Evolutionary conservation across 1,139 yeast species (phyloP).

Genomic region (Magnusiomyces sp.): DNA sequence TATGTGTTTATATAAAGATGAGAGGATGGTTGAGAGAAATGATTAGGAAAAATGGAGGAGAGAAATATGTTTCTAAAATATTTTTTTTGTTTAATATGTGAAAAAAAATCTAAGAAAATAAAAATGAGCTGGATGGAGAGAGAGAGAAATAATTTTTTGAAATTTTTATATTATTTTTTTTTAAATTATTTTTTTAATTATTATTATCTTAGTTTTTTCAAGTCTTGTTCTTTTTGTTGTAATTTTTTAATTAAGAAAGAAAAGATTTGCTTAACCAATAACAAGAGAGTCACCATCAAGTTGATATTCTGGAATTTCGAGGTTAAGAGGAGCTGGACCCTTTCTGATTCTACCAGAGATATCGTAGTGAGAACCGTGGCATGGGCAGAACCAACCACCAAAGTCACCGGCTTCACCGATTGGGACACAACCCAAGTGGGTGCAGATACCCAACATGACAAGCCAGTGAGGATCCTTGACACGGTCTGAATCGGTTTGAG

Average conservation of each 20-base stretch:
- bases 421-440: slow-evolving; percentile 99
- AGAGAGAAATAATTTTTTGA: background rate
- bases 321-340: slow-evolving; percentile 99
- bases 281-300: slow-evolving; percentile 71
- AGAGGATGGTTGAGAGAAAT: too few species aligned
- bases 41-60: too few species aligned
- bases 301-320: slow-evolving; percentile 91
- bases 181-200: too few species aligned
- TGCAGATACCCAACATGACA: slow-evolving; percentile 98
- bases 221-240: too few species aligned
- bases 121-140: too few species aligned
- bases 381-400: slow-evolving; percentile 99
- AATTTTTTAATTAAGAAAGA: too few species aligned
- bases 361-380: slow-evolving; percentile 99
- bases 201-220: too few species aligned
- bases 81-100: too few species aligned
- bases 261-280: slow-evolving; percentile 50
- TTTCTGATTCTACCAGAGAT: slow-evolving; percentile 99
- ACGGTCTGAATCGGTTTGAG: slow-evolving; percentile 87
- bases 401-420: slow-evolving; percentile 99
- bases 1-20: too few species aligned
- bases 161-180: too few species aligned
- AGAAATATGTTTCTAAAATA: too few species aligned
- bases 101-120: too few species aligned
- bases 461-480: slow-evolving; percentile 98